A percentile compares a stretch with the other conserved stretches of the same genome.
These are phyloP conservation scores for Dothideomycetes sp. DNA, from an alignment of 2,329 filamentous ascomycete genomes.

Conservation along the genomic window DNA sequence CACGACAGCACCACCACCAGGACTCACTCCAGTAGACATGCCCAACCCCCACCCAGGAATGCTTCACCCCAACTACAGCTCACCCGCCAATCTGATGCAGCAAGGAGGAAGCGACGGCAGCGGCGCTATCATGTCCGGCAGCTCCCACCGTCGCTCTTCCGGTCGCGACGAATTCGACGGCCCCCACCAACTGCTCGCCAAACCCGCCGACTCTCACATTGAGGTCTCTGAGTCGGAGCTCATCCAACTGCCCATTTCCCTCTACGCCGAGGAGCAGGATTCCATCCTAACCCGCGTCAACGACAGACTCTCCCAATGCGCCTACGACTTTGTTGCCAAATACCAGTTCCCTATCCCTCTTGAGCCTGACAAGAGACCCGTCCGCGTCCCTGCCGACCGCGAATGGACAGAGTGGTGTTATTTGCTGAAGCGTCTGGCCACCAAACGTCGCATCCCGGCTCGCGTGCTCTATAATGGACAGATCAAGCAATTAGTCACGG, in stretches of 20 bases:
- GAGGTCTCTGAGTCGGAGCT: slow-evolving; percentile 72
- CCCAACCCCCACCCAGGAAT: neutral
- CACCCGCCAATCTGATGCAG: neutral
- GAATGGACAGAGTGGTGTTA: slow-evolving; percentile 94
- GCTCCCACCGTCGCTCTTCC: slow-evolving; percentile 57
- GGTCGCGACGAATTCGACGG: slow-evolving; percentile 87
- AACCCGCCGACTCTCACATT: slow-evolving; percentile 60
- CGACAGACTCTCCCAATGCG: slow-evolving; percentile 74
- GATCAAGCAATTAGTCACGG: slow-evolving; percentile 84
- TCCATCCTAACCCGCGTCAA: slow-evolving; percentile 71
- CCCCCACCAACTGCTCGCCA: slow-evolving; percentile 70
- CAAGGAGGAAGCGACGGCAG: too few relatives aligned
- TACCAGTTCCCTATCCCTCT: slow-evolving; percentile 85
- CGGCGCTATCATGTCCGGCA: slow-evolving; percentile 12
- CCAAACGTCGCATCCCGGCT: slow-evolving; percentile 75
- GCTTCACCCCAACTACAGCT: slow-evolving; percentile 9
- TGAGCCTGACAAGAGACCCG: slow-evolving; percentile 70
- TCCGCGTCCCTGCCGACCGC: slow-evolving; percentile 64
- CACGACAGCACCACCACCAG: slow-evolving; percentile 12
- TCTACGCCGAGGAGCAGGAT: slow-evolving; percentile 78
- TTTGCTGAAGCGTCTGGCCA: slow-evolving; percentile 73
- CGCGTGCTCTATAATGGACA: slow-evolving; percentile 76
- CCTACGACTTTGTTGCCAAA: slow-evolving; percentile 83
- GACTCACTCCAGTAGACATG: slow-evolving; percentile 9
- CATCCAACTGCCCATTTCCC: slow-evolving; percentile 71